Percentiles rank a stretch among this genome's conserved stretches.
These are phyloP conservation scores for Sporodiniella umbellata DNA, from an alignment of 371 early-diverging fungal genomes.

Conservation along the genomic window DNA sequence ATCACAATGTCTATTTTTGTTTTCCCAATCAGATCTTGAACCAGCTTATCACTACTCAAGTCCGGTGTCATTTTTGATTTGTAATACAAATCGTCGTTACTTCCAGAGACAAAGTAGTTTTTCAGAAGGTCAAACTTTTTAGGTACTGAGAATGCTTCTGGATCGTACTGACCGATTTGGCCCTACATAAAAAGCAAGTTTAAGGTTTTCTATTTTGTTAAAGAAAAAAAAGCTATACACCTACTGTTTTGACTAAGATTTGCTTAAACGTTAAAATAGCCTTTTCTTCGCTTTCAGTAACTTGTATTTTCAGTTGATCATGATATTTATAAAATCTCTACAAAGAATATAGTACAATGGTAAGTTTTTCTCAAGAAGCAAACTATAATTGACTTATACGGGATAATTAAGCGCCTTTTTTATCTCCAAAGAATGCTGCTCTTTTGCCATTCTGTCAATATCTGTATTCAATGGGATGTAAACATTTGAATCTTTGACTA, in stretches of 20 bases:
- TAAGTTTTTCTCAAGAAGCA: neutral
- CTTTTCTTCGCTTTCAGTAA: neutral
- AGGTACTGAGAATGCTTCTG: neutral
- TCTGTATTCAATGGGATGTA: conserved; percentile 4
- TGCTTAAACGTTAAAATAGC: conserved; percentile 5
- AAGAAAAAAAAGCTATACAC: neutral
- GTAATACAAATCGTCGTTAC: conserved; percentile 2
- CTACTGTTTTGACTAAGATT: neutral
- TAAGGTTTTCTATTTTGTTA: neutral
- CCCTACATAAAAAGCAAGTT: neutral
- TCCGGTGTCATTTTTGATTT: conserved; percentile 4
- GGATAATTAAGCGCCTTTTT: conserved; percentile 5
- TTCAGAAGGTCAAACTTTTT: conserved; percentile 5
- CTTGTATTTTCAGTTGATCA: neutral
- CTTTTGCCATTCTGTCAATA: neutral
- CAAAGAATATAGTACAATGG: neutral
- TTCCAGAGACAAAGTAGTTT: conserved; percentile 1
- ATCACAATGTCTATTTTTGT: conserved; percentile 4
- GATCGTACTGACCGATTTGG: conserved; percentile 3
- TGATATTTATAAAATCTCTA: conserved; percentile 10
- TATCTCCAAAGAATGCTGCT: conserved; percentile 1
- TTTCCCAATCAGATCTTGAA: neutral
- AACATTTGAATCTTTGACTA: conserved; percentile 1
- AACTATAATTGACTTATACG: neutral
- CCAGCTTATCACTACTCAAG: neutral